Conservation (phyloP, 305 asterid genomes). For the Fraxinus nigra region DNA sequence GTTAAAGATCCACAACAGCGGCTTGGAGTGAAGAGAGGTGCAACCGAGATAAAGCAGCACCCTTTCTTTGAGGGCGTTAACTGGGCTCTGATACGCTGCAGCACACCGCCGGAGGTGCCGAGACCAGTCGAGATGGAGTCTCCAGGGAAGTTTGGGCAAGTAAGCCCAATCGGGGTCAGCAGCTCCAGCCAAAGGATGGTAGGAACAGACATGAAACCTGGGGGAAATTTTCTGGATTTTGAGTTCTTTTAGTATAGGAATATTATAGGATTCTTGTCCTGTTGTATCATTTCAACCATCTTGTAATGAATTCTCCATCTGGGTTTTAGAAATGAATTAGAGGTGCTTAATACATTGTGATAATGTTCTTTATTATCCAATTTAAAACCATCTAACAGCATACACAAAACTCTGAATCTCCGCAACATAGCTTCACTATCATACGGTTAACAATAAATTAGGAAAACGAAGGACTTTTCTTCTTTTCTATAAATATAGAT, state of each 20-base stretch:
- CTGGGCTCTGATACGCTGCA: constrained; percentile 94
- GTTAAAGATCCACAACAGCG: constrained; percentile 92
- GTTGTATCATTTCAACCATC: constrained; percentile 19
- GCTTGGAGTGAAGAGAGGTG: constrained; percentile 88
- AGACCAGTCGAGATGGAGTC: constrained; percentile 72
- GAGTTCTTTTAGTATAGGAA: constrained; percentile 81
- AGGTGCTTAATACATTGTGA: neutral
- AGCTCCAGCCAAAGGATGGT: constrained; percentile 56
- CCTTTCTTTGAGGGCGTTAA: constrained; percentile 94
- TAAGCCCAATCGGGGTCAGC: constrained; percentile 49
- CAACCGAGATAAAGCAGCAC: constrained; percentile 91
- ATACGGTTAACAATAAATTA: neutral
- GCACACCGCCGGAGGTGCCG: constrained; percentile 96
- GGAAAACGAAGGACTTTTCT: neutral
- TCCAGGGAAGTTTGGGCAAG: constrained; percentile 54
- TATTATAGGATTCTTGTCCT: constrained; percentile 27
- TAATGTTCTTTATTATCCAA: neutral
- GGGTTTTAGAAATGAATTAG: neutral
- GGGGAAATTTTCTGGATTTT: constrained; percentile 93
- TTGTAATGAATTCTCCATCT: constrained; percentile 2
- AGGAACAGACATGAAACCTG: constrained; percentile 65
- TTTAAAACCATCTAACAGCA: neutral
- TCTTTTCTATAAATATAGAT: neutral
- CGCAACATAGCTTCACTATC: neutral
- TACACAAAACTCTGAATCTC: neutral